A percentile compares a stretch with the other conserved stretches of the same genome.
These are phyloP conservation scores for Leccinum disarticulatum DNA, from an alignment of 768 basidiomycete genomes.

Conservation along the genomic window DNA sequence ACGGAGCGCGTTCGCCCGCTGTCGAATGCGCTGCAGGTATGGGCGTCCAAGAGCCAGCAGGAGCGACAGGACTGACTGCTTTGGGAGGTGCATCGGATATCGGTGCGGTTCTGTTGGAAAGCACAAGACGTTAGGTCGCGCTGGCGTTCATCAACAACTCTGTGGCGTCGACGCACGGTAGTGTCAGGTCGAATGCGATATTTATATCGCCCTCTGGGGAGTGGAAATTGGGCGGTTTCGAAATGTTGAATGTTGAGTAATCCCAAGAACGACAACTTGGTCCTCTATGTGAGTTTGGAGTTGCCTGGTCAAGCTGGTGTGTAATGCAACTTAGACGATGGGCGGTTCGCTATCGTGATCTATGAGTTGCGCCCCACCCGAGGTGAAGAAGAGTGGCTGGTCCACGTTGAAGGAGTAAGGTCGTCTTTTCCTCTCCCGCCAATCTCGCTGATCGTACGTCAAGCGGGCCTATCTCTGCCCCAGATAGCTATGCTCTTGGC, in stretches of 20 bases:
- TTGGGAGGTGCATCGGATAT: conserved; percentile 91
- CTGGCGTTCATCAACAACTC: conserved; percentile 88
- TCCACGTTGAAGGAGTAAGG: conserved; percentile 76
- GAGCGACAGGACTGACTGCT: conserved; percentile 85
- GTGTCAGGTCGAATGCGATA: conserved; percentile 68
- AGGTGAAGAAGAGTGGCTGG: conserved; percentile 89
- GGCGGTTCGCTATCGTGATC: conserved; percentile 65
- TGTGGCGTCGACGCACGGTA: conserved; percentile 81
- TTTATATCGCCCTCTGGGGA: conserved; percentile 94
- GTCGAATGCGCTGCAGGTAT: conserved; percentile 55
- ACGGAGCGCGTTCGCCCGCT: conserved; percentile 91
- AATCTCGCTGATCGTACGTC: background rate
- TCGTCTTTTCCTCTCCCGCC: background rate
- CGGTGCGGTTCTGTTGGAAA: conserved; percentile 43
- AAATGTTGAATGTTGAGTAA: conserved; percentile 66
- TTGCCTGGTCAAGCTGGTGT: conserved; percentile 7
- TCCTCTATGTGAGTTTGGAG: conserved; percentile 68
- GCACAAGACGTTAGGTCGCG: conserved; percentile 58
- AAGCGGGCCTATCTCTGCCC: conserved; percentile 55
- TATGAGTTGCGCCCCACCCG: conserved; percentile 67
- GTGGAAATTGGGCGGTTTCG: conserved; percentile 96
- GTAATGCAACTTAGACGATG: conserved; percentile 50
- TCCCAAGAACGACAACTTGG: conserved; percentile 72
- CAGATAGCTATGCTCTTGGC: conserved; percentile 88
- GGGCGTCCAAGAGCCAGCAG: conserved; percentile 59